Percentiles rank a stretch among this genome's conserved stretches.
phyloP scores from a whole-genome alignment of 2,329 filamentous ascomycete genomes.

The Phaeoacremonium minimum region DNA sequence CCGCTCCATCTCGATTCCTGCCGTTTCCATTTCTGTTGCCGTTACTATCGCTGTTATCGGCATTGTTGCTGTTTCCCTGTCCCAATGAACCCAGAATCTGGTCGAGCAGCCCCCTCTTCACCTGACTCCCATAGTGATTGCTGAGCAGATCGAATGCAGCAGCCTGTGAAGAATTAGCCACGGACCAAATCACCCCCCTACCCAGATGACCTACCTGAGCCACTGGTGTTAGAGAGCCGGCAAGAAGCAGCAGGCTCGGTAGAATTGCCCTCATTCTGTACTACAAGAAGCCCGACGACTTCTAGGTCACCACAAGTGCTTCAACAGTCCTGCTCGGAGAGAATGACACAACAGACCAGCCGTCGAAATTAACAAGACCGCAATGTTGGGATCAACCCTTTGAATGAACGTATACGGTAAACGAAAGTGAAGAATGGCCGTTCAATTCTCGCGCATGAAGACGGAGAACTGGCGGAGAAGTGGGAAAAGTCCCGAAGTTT shows the following conservation, averaged over 20 bases:
- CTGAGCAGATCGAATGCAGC: slow-evolving; percentile 14
- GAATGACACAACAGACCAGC: slow-evolving; percentile 19
- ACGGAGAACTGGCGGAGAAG: too few species aligned
- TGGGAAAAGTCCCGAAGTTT: too few species aligned
- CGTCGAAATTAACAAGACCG: slow-evolving; percentile 12
- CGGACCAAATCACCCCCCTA: neutral
- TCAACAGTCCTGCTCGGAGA: neutral
- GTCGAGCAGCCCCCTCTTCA: slow-evolving; percentile 19
- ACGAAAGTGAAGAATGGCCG: too few species aligned
- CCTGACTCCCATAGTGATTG: slow-evolving; percentile 9
- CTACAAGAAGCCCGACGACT: neutral
- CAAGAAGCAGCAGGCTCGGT: neutral
- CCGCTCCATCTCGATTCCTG: too few species aligned
- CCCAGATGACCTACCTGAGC: slow-evolving; percentile 19
- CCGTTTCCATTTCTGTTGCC: slow-evolving; percentile 10
- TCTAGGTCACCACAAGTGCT: neutral
- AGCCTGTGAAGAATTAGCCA: slow-evolving; percentile 12
- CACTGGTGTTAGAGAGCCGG: slow-evolving; percentile 17
- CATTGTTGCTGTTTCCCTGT: slow-evolving; percentile 3
- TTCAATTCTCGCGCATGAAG: too few species aligned
- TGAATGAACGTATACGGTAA: slow-evolving; percentile 2
- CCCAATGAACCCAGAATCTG: slow-evolving; percentile 13
- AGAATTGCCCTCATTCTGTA: neutral
- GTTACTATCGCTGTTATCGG: slow-evolving; percentile 7
- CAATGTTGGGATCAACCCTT: slow-evolving; percentile 18